Conservation (phyloP, 2,329 filamentous ascomycete genomes). For the Chalaropsis ovoidea region DNA sequence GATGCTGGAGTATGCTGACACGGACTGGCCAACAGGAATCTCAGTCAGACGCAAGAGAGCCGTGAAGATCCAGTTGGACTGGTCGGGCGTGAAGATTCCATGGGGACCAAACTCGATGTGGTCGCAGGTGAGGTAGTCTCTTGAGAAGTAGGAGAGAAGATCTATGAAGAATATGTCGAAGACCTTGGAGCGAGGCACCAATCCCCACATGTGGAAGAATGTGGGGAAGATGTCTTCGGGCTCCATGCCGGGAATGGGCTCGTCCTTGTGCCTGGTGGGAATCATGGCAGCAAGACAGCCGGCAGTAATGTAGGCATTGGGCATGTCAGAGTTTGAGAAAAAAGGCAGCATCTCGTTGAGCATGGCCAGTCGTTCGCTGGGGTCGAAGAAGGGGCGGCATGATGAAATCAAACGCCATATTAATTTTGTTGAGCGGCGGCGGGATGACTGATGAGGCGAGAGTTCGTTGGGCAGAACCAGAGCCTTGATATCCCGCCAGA, state of each 20-base stretch:
- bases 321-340: slow-evolving; percentile 87
- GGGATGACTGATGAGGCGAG: slow-evolving; percentile 50
- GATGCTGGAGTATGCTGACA: slow-evolving; percentile 78
- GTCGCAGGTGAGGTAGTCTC: slow-evolving; percentile 66
- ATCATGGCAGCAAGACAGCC: slow-evolving; percentile 78
- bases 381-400: slow-evolving; percentile 85
- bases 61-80: slow-evolving; percentile 87
- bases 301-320: slow-evolving; percentile 86
- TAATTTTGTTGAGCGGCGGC: slow-evolving; percentile 49
- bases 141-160: slow-evolving; percentile 73
- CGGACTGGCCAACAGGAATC: slow-evolving; percentile 92
- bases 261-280: slow-evolving; percentile 69
- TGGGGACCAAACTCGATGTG: slow-evolving; percentile 74
- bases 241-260: slow-evolving; percentile 62
- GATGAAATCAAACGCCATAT: slow-evolving; percentile 85
- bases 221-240: slow-evolving; percentile 85
- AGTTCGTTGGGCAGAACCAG: slow-evolving; percentile 81
- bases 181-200: slow-evolving; percentile 78
- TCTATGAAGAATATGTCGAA: slow-evolving; percentile 85
- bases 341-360: slow-evolving; percentile 70
- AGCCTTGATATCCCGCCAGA: slow-evolving; percentile 86
- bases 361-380: slow-evolving; percentile 70
- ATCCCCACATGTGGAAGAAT: slow-evolving; percentile 91
- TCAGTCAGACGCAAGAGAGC: slow-evolving; percentile 80
- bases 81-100: slow-evolving; percentile 85